Conservation (phyloP, 202 grass and related monocot genomes). For the Thinopyrum obtusiflorum region DNA sequence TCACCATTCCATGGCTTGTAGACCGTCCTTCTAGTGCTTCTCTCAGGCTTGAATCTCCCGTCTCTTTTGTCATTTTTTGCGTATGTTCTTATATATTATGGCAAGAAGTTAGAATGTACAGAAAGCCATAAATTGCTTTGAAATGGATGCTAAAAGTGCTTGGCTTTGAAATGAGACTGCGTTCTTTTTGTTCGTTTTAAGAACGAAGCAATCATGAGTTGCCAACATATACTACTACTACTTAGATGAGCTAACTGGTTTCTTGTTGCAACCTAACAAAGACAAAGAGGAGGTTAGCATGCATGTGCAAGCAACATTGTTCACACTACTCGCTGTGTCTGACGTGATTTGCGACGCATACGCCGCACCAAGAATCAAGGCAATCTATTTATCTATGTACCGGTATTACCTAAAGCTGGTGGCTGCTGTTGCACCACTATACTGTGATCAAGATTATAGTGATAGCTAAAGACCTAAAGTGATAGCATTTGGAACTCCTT, state of each 20-base stretch:
- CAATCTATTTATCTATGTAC: not conserved
- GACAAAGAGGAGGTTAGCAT: conserved; percentile 28
- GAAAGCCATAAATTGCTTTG: too few species aligned
- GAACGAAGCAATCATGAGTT: too few species aligned
- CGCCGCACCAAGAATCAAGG: conserved; percentile 30
- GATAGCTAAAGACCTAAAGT: too few species aligned
- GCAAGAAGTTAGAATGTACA: too few species aligned
- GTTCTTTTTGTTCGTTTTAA: too few species aligned
- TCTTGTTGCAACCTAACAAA: conserved; percentile 43
- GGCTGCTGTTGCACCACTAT: conserved; percentile 30
- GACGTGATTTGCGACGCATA: conserved; percentile 32
- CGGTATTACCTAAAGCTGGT: conserved; percentile 19
- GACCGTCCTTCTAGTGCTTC: too few species aligned
- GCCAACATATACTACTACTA: conserved; percentile 27
- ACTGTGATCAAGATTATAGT: not conserved
- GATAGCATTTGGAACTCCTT: not conserved
- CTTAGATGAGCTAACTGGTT: conserved; percentile 24
- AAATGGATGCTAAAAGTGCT: too few species aligned
- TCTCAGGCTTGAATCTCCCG: too few species aligned
- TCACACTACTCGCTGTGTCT: conserved; percentile 30
- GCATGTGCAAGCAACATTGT: conserved; percentile 46
- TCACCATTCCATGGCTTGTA: too few species aligned
- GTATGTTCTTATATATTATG: too few species aligned
- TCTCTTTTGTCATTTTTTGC: too few species aligned
- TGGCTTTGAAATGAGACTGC: too few species aligned